Evolutionary conservation across 2,329 filamentous ascomycete species (phyloP), one percentile per base, ranked within the genome.

Genomic region (Leptographium wingfieldii): DNA sequence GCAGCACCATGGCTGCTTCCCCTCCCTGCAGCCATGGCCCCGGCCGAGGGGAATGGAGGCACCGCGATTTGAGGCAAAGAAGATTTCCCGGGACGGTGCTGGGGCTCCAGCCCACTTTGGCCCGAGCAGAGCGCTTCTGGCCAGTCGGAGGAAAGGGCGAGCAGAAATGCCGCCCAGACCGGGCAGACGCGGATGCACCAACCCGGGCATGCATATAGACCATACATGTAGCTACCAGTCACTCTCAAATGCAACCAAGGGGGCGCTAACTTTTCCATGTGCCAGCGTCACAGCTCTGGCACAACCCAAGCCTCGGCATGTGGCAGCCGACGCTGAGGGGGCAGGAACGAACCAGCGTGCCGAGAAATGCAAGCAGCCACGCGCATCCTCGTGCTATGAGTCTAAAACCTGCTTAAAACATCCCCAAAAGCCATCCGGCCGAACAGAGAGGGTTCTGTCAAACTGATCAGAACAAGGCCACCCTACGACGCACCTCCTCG

Each of bases 31-130:
- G 38, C 38, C 55, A 56, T 54, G 64, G 60, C 52, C 59, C 66
- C 67, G 67, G 67, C 65, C 67, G 66, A 68, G 66, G 63, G 67
- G 66, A 67, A 67, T 63, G 55, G 61, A 55, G 60, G 59, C 60
- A 29, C 22, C 54, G 25, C 52, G 52, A 22, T 54, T 59, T 57
- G 40, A 27, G 55, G 19, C 58, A 64, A 67, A 67, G 66, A 67
- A 61, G 61, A 67, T 67, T 67, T 67, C 61, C 66, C 66, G 65
- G 66, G 62, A 63, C 58, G 51, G 53, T 5, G 27, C n/a, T 25
- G n/a, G 12, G 3, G 5, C 33, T 35, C 33, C 25, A 54, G 33
- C 12, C 56, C 58, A 59, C 53, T 55, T 59, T 19, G 55, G 58
- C 49, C 58, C 55, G 56, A 61, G 55, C 27, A 25, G 54, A 6